Base-by-base conservation (phyloP, 2,329 filamentous ascomycete genomes). In the Ambrosiella xylebori region DNA sequence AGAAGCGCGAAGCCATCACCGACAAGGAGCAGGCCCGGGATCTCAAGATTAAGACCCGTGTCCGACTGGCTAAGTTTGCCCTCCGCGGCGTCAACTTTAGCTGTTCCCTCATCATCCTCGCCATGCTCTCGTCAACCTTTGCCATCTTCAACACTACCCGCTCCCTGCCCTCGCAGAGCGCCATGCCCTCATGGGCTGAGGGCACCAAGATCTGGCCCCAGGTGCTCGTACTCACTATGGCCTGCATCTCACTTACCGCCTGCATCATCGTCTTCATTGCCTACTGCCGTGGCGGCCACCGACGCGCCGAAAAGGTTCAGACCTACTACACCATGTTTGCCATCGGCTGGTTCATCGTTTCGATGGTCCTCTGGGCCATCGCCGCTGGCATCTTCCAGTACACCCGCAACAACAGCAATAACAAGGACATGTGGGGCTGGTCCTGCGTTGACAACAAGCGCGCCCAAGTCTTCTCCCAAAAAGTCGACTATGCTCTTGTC, bases 381-480 rank as follows among this genome's bases (percentile, higher is more conserved):
- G 89, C 88, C 38, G 90, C 90, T 44, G 88, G 84, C 60, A 73
- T 95, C 59, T 80, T 96, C 65, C 89, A 97, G 68, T 80, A 85
- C 65, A 81, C 82, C 59, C 86, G 84, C 68, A 79, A 81, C 65
- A 86, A 78, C 67, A 66, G 67, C 66, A 73, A 80, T 63, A 86
- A 86, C 66, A 82, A 95, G 70, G 93, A 98, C 70, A 80, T 98
- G 71, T 98, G 93, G 93, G 90, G 91, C 61, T 98, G 93, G 93
- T 82, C 88, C n/a, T 98, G 93, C 70, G 85, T 90, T 59, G 79
- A 95, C 66, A 97, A 96, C 70, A 81, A 84, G 63, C 83, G 91
- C 61, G 74, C 83, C 58, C 72, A 88, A 55, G 73, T 95, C 57
- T 97, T 91, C 69, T 68, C 81, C 61, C 76, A 90, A 59, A 83